Percentiles rank a stretch among this genome's conserved stretches.
Evolutionary conservation across 192 early-diverging fungal genomes (phyloP).

Genomic region (Dispira parvispora): DNA sequence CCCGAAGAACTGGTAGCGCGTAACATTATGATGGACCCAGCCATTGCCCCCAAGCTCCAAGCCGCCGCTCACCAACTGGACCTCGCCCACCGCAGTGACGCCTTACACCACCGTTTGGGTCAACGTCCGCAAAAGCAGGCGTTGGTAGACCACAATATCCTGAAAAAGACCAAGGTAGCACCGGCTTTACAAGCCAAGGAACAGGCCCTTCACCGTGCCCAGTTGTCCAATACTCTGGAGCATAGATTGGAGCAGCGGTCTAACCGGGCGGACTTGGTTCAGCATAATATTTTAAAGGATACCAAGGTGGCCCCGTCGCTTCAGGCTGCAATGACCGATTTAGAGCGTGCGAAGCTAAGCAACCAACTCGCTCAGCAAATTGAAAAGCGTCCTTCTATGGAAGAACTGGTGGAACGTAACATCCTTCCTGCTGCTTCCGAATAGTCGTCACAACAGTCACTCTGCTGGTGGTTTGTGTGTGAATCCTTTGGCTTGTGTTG

Average conservation of each 20-base stretch:
- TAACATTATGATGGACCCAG: constrained; percentile 9
- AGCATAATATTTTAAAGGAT: constrained; percentile 23
- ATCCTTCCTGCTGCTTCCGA: constrained; percentile 19
- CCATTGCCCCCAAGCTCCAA: constrained; percentile 21
- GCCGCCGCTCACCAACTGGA: constrained; percentile 18
- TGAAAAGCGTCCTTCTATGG: constrained; percentile 23
- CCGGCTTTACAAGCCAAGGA: constrained; percentile 23
- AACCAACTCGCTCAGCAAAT: constrained; percentile 30
- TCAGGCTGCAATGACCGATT: constrained; percentile 24
- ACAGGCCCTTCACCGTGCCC: constrained; percentile 16
- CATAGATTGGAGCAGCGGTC: constrained; percentile 40
- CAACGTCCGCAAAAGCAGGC: constrained; percentile 35
- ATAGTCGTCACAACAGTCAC: neutral
- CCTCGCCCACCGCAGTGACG: constrained; percentile 12
- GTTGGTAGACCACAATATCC: constrained; percentile 37
- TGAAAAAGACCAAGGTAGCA: constrained; percentile 25
- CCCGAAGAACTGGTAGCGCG: neutral
- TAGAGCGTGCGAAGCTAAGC: constrained; percentile 26
- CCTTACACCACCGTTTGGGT: constrained; percentile 18
- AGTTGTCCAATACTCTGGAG: constrained; percentile 33
- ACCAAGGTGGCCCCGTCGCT: constrained; percentile 29
- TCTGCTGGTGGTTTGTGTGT: neutral
- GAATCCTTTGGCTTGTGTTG: too few species aligned
- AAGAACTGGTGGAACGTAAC: constrained; percentile 33
- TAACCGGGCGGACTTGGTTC: constrained; percentile 28